phyloP scores from a whole-genome alignment of 2,329 filamentous ascomycete species.

The Fusarium brevicatenulatum region DNA sequence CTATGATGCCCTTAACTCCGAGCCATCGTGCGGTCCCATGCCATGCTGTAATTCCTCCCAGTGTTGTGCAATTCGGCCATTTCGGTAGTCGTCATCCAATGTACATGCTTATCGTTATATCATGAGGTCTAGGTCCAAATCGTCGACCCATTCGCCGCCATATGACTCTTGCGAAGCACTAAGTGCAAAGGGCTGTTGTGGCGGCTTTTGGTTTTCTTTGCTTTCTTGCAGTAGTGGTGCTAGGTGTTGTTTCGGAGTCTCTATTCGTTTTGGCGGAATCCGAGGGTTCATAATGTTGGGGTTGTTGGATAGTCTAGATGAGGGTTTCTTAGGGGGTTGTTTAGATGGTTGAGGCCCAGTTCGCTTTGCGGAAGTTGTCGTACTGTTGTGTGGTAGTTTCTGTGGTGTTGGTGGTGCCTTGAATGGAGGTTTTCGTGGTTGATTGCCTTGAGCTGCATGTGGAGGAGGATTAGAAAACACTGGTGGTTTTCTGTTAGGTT shows the following conservation, averaged over 20 bases:
- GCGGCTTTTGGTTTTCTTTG: constrained; percentile 43
- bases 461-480: not conserved
- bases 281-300: not conserved
- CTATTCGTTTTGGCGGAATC: not conserved
- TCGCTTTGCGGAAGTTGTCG: not conserved
- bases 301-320: not conserved
- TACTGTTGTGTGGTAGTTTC: constrained; percentile 1
- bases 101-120: constrained; percentile 31
- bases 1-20: constrained; percentile 10
- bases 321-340: not conserved
- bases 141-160: constrained; percentile 53
- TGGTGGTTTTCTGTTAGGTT: not conserved
- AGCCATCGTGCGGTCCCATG: not conserved
- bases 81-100: constrained; percentile 12
- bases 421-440: not conserved
- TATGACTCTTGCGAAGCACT: constrained; percentile 52
- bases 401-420: not conserved
- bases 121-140: constrained; percentile 48
- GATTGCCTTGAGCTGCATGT: not conserved
- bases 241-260: not conserved
- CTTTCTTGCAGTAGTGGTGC: not conserved
- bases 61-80: not conserved
- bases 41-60: not conserved
- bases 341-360: not conserved
- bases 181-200: constrained; percentile 7